Percentiles rank a stretch among this genome's conserved stretches.
These are phyloP conservation scores for Sporothrix euskadiensis DNA, from an alignment of 2,329 filamentous ascomycete genomes.

Conservation along the genomic window DNA sequence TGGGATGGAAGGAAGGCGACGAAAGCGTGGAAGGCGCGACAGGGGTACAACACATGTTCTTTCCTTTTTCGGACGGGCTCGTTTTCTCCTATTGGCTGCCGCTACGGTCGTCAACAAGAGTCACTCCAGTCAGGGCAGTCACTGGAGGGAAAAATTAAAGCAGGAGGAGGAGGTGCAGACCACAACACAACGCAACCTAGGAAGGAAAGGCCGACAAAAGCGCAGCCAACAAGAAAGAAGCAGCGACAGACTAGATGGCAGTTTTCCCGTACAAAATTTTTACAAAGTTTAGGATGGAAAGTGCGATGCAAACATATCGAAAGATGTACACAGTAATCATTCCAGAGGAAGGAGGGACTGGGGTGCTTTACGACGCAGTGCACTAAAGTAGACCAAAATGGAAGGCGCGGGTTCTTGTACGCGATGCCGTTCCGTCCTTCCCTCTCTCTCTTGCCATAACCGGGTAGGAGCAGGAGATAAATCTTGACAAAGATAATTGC, in stretches of 20 bases:
- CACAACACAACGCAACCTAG: background rate
- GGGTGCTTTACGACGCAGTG: background rate
- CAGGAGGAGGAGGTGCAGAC: background rate
- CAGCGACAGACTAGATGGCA: background rate
- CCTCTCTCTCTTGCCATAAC: background rate
- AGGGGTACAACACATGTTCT: background rate
- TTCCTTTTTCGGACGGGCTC: background rate
- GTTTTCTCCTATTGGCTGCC: background rate
- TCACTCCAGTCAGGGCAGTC: background rate
- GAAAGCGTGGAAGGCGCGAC: background rate
- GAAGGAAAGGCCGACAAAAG: background rate
- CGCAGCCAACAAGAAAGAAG: background rate
- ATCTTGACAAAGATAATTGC: background rate
- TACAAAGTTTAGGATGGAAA: background rate
- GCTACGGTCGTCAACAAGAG: background rate
- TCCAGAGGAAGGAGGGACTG: background rate
- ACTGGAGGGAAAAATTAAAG: background rate
- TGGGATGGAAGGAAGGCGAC: conserved; percentile 3
- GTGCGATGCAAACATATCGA: background rate
- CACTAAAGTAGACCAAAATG: background rate
- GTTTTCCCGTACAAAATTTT: background rate
- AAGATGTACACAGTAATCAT: background rate
- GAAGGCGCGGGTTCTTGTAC: background rate
- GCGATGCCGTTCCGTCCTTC: background rate
- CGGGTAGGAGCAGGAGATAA: background rate